These are phyloP conservation scores for Stipa capillata DNA, from an alignment of 176 grass and related monocot species.

Conservation along the genomic window DNA sequence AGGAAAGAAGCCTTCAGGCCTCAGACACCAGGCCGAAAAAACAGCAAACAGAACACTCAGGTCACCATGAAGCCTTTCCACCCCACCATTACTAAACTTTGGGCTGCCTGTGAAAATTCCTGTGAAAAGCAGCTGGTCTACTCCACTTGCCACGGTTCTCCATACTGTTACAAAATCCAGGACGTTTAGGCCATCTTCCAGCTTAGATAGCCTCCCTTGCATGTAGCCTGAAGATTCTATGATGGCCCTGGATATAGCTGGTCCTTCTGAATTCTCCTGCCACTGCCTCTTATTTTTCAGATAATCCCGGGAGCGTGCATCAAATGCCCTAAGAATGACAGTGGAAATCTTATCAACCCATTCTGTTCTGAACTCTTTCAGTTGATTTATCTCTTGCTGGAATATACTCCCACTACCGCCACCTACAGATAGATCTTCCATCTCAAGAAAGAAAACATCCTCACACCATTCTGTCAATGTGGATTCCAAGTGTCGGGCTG, in stretches of 20 bases:
- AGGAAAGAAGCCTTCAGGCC: slow-evolving; percentile 80
- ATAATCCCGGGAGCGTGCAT: slow-evolving; percentile 59
- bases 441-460: slow-evolving; percentile 88
- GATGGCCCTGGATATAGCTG: slow-evolving; percentile 47
- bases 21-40: slow-evolving; percentile 88
- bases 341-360: slow-evolving; percentile 78
- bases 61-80: slow-evolving; percentile 56
- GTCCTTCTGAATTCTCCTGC: slow-evolving; percentile 59
- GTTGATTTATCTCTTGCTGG: slow-evolving; percentile 47
- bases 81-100: slow-evolving; percentile 51
- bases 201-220: slow-evolving; percentile 60
- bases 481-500: slow-evolving; percentile 48
- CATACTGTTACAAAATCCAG: slow-evolving; percentile 68
- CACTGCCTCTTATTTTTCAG: slow-evolving; percentile 86
- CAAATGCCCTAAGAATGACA: slow-evolving; percentile 80
- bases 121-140: slow-evolving; percentile 59
- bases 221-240: slow-evolving; percentile 63
- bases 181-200: slow-evolving; percentile 52
- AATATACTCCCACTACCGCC: slow-evolving; percentile 40
- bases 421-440: slow-evolving; percentile 47
- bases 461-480: slow-evolving; percentile 79
- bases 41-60: slow-evolving; percentile 53
- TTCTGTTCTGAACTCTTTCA: slow-evolving; percentile 64
- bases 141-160: slow-evolving; percentile 55
- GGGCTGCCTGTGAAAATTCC: slow-evolving; percentile 48